These are phyloP conservation scores for Pseudonectria buxi DNA, from an alignment of 2,329 filamentous ascomycete species.

Conservation along the genomic window DNA sequence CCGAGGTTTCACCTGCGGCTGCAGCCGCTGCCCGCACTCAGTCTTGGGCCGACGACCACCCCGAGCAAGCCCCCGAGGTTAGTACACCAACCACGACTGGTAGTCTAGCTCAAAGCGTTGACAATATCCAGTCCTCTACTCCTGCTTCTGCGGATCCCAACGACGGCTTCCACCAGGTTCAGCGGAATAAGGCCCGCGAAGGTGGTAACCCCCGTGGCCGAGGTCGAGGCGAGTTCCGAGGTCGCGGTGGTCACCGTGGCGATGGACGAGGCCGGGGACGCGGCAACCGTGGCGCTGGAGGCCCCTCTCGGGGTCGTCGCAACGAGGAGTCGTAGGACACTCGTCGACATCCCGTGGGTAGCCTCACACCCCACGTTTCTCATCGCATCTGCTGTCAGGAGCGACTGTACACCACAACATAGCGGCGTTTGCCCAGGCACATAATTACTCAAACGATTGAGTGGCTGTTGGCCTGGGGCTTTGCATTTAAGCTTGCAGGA, in stretches of 20 bases:
- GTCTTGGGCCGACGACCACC: constrained; percentile 79
- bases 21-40: constrained; percentile 49
- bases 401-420: constrained; percentile 35
- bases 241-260: constrained; percentile 45
- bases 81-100: constrained; percentile 11
- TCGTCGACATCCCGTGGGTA: constrained; percentile 19
- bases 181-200: constrained; percentile 52
- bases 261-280: constrained; percentile 38
- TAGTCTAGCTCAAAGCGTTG: constrained; percentile 2
- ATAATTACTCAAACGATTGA: constrained; percentile 20
- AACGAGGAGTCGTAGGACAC: constrained; percentile 33
- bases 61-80: constrained; percentile 44
- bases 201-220: constrained; percentile 36
- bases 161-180: constrained; percentile 70
- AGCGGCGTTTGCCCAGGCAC: constrained; percentile 31
- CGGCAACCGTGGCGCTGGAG: constrained; percentile 30
- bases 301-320: constrained; percentile 31
- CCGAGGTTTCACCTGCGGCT: constrained; percentile 54
- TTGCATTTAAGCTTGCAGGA: constrained; percentile 24
- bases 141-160: constrained; percentile 37
- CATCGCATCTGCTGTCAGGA: constrained; percentile 23
- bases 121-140: constrained; percentile 13
- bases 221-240: constrained; percentile 44
- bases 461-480: constrained; percentile 21
- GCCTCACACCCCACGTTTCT: constrained; percentile 21